Evolutionary conservation across 2,329 filamentous ascomycete species (phyloP).

Genomic region (Beauveria brongniartii): DNA sequence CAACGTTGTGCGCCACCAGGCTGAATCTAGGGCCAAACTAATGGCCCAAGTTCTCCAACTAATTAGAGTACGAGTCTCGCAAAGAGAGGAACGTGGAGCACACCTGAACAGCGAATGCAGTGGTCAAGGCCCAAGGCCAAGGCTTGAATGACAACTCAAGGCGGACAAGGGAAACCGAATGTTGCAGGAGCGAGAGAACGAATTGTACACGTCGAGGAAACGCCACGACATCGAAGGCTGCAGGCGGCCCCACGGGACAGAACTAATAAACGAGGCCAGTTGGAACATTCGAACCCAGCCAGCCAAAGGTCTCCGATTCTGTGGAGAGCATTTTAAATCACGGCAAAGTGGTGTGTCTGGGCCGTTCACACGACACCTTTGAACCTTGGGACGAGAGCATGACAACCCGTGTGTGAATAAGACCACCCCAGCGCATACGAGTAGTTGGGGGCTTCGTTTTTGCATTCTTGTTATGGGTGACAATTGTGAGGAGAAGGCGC

Average conservation of each 20-base stretch:
- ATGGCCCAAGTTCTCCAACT: background rate
- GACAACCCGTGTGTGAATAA: background rate
- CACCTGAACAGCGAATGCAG: background rate
- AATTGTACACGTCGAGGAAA: conserved; percentile 5
- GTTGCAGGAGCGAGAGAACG: background rate
- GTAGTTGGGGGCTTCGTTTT: background rate
- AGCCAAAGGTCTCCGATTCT: background rate
- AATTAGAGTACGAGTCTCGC: background rate
- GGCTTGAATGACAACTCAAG: background rate
- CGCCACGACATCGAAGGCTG: conserved; percentile 4
- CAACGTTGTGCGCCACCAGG: background rate
- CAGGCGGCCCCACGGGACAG: background rate
- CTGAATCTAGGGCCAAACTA: background rate
- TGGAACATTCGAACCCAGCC: background rate
- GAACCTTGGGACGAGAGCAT: background rate
- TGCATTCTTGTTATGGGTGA: background rate
- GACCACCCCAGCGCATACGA: background rate
- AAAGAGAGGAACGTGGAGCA: background rate
- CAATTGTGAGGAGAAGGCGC: background rate
- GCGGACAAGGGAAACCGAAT: background rate
- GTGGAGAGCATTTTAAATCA: background rate
- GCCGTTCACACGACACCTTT: conserved; percentile 7
- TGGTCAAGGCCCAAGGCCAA: background rate
- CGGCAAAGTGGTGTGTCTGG: background rate
- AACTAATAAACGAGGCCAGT: background rate